Evolutionary conservation across 352 stramenopile genomes (phyloP), one percentile per base, ranked within the genome.

Genomic region (Phytophthora sansomeana): DNA sequence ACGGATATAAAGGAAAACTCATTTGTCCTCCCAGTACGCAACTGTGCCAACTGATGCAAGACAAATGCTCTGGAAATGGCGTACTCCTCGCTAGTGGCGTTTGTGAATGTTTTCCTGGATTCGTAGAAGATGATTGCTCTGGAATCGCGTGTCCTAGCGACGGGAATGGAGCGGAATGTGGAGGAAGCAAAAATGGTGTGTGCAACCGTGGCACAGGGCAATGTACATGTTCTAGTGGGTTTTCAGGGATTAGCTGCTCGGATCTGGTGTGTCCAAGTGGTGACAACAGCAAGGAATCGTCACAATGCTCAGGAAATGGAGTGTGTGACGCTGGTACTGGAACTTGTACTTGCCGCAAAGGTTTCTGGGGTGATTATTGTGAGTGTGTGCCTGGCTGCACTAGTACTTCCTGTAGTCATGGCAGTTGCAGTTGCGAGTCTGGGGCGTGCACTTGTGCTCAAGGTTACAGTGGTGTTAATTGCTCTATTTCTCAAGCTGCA

Each of bases 301-400:
- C 54, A 11, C 78, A 93, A 52, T 95, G 87, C 63, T 92, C 83
- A 39, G 81, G 81, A 0, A 81, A 92, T 55, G 87, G 87, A 1
- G 57, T 70, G 0, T 95, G 87, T 36, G 61, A 92, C 30, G 66
- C 65, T 11, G 62, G 61, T 16, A 78, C 44, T 6, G 87, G 87
- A 0, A 63, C 62, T 6, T 95, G 87, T 55, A 72, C 56, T 2
- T 92, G 83, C 33, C 32, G 39, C 1, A 67, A 78, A 30, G 85
- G 85, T 4, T 92, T 89, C 53, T 81, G 75, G 9, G 85, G 84
- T 38, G 80, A 82, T 9, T 76, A 81, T 19, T 94, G 86, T 46
- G 75, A 92, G 35, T 94, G 84, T 43, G 84, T 93, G 0, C 82
- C 80, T 11, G 86, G 86, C 4, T 94, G 84, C 41, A 79, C 81